These are phyloP conservation scores for Dioscorea zingiberensis DNA, from an alignment of 106 monocot species.

Conservation along the genomic window DNA sequence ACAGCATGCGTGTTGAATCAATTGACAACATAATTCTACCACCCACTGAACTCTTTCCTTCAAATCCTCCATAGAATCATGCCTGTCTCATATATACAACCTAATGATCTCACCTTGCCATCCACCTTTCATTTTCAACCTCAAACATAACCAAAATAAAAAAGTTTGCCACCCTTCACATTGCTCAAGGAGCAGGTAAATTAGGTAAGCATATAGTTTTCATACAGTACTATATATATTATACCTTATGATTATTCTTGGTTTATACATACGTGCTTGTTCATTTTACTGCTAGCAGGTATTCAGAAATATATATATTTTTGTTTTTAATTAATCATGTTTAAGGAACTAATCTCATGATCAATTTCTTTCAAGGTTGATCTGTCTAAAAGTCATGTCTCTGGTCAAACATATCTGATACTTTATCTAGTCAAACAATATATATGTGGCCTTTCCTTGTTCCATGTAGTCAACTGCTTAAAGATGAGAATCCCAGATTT, in stretches of 20 bases:
- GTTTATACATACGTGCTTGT: no score
- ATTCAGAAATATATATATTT: not conserved
- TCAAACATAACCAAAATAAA: not conserved
- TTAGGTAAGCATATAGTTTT: not conserved
- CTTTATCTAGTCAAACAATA: no score
- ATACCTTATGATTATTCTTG: no score
- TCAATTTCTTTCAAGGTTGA: no score
- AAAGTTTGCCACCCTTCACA: not conserved
- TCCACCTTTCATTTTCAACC: not conserved
- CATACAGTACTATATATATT: no score
- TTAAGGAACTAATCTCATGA: no score
- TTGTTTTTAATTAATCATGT: no score
- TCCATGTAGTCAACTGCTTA: no score
- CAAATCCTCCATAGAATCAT: not conserved
- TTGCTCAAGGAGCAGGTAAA: not conserved
- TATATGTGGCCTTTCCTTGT: no score
- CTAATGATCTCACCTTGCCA: constrained; percentile 11
- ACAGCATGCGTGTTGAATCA: constrained; percentile 14
- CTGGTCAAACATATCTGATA: no score
- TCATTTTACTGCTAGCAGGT: not conserved
- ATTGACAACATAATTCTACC: constrained; percentile 14
- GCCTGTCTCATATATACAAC: constrained; percentile 9
- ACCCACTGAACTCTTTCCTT: not conserved
- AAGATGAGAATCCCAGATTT: no score
- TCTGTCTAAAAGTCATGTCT: no score